Base-by-base conservation (phyloP, 108 stramenopile genomes). In the Nitzschia sp. region DNA sequence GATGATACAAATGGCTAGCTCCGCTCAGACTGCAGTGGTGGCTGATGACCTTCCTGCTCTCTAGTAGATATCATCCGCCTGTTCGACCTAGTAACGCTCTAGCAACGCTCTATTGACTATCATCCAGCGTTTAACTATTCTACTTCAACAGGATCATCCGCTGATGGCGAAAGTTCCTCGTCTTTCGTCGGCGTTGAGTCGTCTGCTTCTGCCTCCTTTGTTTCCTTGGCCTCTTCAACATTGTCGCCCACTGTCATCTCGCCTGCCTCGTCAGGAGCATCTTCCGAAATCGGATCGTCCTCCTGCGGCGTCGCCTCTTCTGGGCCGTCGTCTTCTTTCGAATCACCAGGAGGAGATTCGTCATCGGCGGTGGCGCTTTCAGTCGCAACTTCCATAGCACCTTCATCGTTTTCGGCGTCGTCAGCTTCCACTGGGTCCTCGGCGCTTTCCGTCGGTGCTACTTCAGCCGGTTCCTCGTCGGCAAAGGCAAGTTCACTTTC, bases 401-500 rank as follows among this genome's bases (percentile, higher is more conserved):
- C 5, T 4, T 21, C 49, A 19, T 51, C 49, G 21, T 19, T 19
- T 51, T 17, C 13, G 4, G n/a, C 11, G 21, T 51, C 49, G 5
- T 62, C 80, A 56, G 30, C 45, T 4, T 25, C 32, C 17, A 28
- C 64, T 3, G 23, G 21, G 2, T 59, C 33, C 15, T 58, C 73
- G 34, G 23, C 71, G 1, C 15, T 48, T 54, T 72, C 53, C 9
- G 24, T 49, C 21, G 59, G 34, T 6, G 23, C 31, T 33, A 19
- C 51, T 54, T 48, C 34, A 15, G 27, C 24, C 27, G 46, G 68
- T 15, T 65, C 67, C 48, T 76, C 75, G 47, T 62, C 70, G 9
- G 62, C 46, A 25, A 79, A 58, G 59, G 83, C 73, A 55, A 69
- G 1, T 74, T 69, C 66, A 65, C 53, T 74, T 72, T 87, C 78